These are phyloP conservation scores for Claviceps cyperi DNA, from an alignment of 2,329 filamentous ascomycete genomes.

Conservation along the genomic window DNA sequence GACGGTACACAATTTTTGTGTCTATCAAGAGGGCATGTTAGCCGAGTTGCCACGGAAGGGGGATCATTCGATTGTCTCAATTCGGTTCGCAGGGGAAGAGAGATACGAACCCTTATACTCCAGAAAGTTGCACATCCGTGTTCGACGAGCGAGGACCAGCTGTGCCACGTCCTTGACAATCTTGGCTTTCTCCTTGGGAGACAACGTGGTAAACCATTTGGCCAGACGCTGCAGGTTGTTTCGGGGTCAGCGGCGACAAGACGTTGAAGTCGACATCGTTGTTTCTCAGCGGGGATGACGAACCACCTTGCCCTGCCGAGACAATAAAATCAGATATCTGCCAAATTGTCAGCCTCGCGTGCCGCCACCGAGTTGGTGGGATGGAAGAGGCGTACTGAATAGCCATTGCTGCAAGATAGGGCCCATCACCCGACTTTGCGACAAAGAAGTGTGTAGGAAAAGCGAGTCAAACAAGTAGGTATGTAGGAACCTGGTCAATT, in stretches of 20 bases:
- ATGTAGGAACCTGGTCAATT: not conserved
- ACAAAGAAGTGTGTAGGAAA: constrained; percentile 3
- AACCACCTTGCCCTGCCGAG: constrained; percentile 98
- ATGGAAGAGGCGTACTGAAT: constrained; percentile 24
- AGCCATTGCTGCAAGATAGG: constrained; percentile 22
- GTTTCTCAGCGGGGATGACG: constrained; percentile 24
- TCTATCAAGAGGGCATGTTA: constrained; percentile 37
- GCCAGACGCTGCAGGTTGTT: constrained; percentile 62
- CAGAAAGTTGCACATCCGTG: constrained; percentile 99
- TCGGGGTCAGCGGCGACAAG: constrained; percentile 3
- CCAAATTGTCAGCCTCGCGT: constrained; percentile 10
- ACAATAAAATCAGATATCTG: constrained; percentile 95
- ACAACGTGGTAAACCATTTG: constrained; percentile 98
- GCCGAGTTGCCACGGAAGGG: not conserved
- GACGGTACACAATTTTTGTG: constrained; percentile 95
- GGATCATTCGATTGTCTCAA: too few relatives aligned
- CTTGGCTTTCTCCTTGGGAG: constrained; percentile 97
- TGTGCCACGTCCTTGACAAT: constrained; percentile 99
- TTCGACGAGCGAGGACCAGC: constrained; percentile 85
- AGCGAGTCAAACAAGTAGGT: not conserved
- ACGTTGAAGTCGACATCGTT: not conserved
- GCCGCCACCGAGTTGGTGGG: not conserved
- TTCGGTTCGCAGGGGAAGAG: not conserved
- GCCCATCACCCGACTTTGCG: constrained; percentile 9
- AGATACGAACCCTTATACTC: constrained; percentile 77